Conservation (phyloP, 345 rosid species). For the Gossypium ekmanianum region DNA sequence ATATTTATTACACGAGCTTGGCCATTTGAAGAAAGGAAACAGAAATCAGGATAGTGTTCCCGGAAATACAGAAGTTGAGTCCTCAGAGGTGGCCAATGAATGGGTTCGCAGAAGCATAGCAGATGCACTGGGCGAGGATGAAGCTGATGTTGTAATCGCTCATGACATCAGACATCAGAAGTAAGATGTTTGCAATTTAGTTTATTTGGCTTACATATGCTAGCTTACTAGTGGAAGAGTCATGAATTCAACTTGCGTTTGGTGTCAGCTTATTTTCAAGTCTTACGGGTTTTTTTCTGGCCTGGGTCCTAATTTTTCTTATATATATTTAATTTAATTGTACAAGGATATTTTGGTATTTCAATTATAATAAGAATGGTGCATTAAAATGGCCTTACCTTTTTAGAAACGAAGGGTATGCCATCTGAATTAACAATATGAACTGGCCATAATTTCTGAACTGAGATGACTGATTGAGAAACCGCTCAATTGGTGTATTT, state of each 20-base stretch:
- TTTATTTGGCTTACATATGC: neutral
- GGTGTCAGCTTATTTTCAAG: neutral
- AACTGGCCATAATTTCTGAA: neutral
- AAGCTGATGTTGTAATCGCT: slow-evolving; percentile 82
- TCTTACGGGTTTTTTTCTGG: neutral
- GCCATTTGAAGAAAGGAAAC: slow-evolving; percentile 54
- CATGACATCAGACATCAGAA: slow-evolving; percentile 47
- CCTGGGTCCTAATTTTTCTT: neutral
- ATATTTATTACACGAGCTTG: slow-evolving; percentile 74
- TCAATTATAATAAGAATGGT: neutral
- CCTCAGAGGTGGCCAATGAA: slow-evolving; percentile 39
- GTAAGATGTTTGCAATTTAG: slow-evolving; percentile 29
- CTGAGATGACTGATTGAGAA: slow-evolving; percentile 3
- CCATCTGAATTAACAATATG: neutral
- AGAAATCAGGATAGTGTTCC: slow-evolving; percentile 32
- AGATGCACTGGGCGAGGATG: slow-evolving; percentile 97
- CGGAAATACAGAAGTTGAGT: slow-evolving; percentile 42
- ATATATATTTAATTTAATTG: neutral
- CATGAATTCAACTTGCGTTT: neutral
- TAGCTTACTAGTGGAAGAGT: neutral
- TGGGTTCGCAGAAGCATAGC: slow-evolving; percentile 74
- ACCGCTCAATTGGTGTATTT: slow-evolving; percentile 13
- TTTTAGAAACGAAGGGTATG: neutral
- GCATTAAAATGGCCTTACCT: neutral
- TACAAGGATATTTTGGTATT: neutral